These are phyloP conservation scores for Mentha longifolia DNA, from an alignment of 257 asterid species.

Conservation along the genomic window DNA sequence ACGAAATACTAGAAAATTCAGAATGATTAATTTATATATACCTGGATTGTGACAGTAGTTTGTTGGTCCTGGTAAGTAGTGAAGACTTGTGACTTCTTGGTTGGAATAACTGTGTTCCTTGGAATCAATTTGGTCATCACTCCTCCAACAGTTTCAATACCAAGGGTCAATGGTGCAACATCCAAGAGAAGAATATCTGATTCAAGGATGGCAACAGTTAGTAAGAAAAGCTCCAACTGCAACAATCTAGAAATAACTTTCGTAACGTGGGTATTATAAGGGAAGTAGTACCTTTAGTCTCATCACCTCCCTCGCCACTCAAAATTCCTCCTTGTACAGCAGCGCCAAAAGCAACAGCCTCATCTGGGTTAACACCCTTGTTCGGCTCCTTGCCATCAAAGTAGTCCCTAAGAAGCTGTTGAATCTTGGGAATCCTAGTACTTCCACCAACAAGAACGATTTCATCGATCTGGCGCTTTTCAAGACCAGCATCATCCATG, in stretches of 20 bases:
- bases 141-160: slow-evolving; percentile 98
- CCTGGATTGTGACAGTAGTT: slow-evolving; percentile 91
- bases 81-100: slow-evolving; percentile 94
- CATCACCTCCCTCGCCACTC: slow-evolving; percentile 98
- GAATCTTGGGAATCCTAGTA: slow-evolving; percentile 94
- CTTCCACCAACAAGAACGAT: slow-evolving; percentile 99
- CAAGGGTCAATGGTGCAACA: slow-evolving; percentile 93
- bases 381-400: slow-evolving; percentile 94
- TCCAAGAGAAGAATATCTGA: slow-evolving; percentile 93
- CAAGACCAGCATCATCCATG: slow-evolving; percentile 91
- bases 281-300: slow-evolving; percentile 71
- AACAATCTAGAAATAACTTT: not conserved
- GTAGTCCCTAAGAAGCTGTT: slow-evolving; percentile 84
- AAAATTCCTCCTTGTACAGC: slow-evolving; percentile 95
- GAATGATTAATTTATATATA: slow-evolving; percentile 28
- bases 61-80: slow-evolving; percentile 99
- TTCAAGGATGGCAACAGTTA: not conserved
- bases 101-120: slow-evolving; percentile 91
- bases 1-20: not conserved
- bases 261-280: not conserved
- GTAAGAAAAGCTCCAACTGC: slow-evolving; percentile 1
- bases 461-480: slow-evolving; percentile 84
- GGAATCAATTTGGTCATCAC: slow-evolving; percentile 99
- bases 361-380: slow-evolving; percentile 98
- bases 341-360: slow-evolving; percentile 98